phyloP scores from a whole-genome alignment of 2,329 filamentous ascomycete genomes.

The Neurospora crassa region DNA sequence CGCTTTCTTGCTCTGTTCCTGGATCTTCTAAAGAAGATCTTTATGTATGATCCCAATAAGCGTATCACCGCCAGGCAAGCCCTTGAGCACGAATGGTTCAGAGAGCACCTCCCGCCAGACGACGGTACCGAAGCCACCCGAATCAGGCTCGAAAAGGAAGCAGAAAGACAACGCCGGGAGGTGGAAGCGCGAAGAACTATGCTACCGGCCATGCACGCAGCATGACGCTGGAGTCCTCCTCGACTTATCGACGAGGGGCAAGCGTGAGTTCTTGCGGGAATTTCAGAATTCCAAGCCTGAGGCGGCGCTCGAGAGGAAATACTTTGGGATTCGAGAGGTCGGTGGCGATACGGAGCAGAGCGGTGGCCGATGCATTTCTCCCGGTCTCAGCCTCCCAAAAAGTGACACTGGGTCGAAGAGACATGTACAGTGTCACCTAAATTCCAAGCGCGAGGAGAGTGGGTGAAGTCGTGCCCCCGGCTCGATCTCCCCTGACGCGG shows the following conservation, averaged over 20 bases:
- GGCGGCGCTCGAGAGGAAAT: not conserved
- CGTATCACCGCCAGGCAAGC: conserved; percentile 60
- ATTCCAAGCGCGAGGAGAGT: not conserved
- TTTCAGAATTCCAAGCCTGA: not conserved
- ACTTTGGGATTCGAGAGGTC: not conserved
- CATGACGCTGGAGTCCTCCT: conserved; percentile 5
- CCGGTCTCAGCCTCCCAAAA: not conserved
- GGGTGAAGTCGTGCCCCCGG: not conserved
- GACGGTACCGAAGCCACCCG: conserved; percentile 60
- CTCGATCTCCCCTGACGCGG: not conserved
- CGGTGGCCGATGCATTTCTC: conserved; percentile 11
- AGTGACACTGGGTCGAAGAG: not conserved
- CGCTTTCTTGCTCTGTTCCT: conserved; percentile 53
- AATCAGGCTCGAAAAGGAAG: conserved; percentile 43
- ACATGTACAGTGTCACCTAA: not conserved
- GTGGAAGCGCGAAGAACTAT: conserved; percentile 2
- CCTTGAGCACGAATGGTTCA: conserved; percentile 59
- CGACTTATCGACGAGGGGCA: conserved; percentile 2
- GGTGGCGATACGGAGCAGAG: not conserved
- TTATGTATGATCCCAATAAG: conserved; percentile 56
- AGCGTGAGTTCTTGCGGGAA: conserved; percentile 4
- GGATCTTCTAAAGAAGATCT: conserved; percentile 56
- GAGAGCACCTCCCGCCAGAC: conserved; percentile 50
- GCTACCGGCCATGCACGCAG: conserved; percentile 9
- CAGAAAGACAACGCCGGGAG: conserved; percentile 29